Percentiles rank a stretch among this genome's conserved stretches.
These are phyloP conservation scores for Apiospora koreana DNA, from an alignment of 2,329 filamentous ascomycete species.

Conservation along the genomic window DNA sequence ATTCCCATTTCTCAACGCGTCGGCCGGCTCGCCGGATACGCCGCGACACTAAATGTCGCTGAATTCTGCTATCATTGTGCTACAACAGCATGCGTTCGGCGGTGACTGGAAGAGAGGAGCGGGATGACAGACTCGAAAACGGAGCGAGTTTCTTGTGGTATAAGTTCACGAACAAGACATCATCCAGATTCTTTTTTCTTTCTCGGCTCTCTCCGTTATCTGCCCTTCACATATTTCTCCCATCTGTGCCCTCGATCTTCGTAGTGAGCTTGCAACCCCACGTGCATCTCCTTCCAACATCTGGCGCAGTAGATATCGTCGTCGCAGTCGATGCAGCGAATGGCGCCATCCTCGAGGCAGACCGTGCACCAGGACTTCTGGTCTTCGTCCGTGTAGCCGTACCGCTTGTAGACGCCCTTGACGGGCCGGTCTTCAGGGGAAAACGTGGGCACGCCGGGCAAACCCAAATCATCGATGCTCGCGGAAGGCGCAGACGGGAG, in stretches of 20 bases:
- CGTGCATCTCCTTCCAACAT: constrained; percentile 83
- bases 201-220: constrained; percentile 15
- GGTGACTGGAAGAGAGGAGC: background rate
- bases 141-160: background rate
- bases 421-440: constrained; percentile 43
- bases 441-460: constrained; percentile 53
- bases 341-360: constrained; percentile 75
- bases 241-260: constrained; percentile 72
- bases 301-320: constrained; percentile 71
- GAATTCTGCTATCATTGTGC: background rate
- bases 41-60: background rate
- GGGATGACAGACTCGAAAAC: background rate
- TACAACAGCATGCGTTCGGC: background rate
- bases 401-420: constrained; percentile 40
- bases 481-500: constrained; percentile 30
- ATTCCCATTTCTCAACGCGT: background rate
- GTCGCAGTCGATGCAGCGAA: constrained; percentile 73
- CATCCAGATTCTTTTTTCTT: background rate
- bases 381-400: constrained; percentile 66
- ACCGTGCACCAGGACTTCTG: constrained; percentile 79
- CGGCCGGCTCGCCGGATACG: too few relatives aligned
- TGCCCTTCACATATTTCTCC: constrained; percentile 53
- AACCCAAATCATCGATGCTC: constrained; percentile 37
- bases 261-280: constrained; percentile 66
- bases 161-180: background rate